These are phyloP conservation scores for Fusarium torulosum DNA, from an alignment of 2,329 filamentous ascomycete species.

Conservation along the genomic window DNA sequence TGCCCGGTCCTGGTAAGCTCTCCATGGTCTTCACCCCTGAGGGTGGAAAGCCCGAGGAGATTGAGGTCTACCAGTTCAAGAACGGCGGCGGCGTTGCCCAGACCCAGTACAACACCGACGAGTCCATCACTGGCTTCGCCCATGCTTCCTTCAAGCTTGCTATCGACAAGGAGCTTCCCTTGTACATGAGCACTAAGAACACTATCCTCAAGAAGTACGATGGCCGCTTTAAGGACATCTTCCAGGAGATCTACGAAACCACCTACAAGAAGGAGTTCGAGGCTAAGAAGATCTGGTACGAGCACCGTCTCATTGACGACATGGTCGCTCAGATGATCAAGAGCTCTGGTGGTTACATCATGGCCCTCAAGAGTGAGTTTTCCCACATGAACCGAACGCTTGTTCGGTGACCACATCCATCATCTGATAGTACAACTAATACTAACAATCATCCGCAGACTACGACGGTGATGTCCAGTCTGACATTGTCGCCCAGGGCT, in stretches of 20 bases:
- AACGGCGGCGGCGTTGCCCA: constrained; percentile 88
- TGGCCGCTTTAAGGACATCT: constrained; percentile 98
- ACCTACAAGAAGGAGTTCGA: constrained; percentile 91
- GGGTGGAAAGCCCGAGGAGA: constrained; percentile 82
- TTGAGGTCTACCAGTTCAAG: constrained; percentile 93
- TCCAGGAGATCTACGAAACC: constrained; percentile 94
- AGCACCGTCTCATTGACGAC: constrained; percentile 98
- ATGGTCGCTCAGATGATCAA: constrained; percentile 99
- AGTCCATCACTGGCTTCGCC: constrained; percentile 94
- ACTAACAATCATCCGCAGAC: constrained; percentile 67
- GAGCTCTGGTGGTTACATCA: constrained; percentile 94
- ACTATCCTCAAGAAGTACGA: constrained; percentile 99
- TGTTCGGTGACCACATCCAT: constrained; percentile 1
- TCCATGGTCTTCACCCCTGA: constrained; percentile 95
- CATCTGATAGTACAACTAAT: constrained; percentile 5
- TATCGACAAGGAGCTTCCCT: constrained; percentile 84
- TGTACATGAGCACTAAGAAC: constrained; percentile 99
- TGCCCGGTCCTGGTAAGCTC: constrained; percentile 85
- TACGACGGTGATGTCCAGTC: constrained; percentile 99
- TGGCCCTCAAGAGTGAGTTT: constrained; percentile 93
- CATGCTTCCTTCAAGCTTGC: constrained; percentile 98
- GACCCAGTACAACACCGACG: constrained; percentile 98
- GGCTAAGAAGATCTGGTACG: constrained; percentile 95
- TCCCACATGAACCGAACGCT: constrained; percentile 16
- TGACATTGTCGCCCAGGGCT: constrained; percentile 97